Evolutionary conservation across 2,329 filamentous ascomycete genomes (phyloP).

Genomic region (Colletotrichum gigasporum): DNA sequence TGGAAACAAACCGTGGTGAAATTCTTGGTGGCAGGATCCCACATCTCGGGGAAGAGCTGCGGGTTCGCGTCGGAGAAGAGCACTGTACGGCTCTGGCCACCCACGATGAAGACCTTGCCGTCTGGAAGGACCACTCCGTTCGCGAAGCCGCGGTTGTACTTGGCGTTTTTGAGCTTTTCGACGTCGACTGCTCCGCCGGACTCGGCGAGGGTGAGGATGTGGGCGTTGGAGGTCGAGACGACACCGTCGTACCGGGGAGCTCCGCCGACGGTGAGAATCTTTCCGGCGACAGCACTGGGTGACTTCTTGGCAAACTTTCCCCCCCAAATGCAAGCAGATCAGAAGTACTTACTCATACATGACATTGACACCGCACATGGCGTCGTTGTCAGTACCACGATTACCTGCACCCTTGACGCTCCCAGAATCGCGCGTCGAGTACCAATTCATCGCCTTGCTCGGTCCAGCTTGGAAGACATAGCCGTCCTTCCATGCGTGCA

Average conservation of each 20-base stretch:
- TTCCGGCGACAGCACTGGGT: slow-evolving; percentile 64
- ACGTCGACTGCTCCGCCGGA: slow-evolving; percentile 29
- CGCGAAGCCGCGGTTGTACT: slow-evolving; percentile 50
- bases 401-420: slow-evolving; percentile 48
- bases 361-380: slow-evolving; percentile 64
- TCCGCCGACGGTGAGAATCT: slow-evolving; percentile 66
- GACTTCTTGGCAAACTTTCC: too few relatives aligned
- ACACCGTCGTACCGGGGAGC: slow-evolving; percentile 56
- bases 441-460: slow-evolving; percentile 65
- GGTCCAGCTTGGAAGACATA: slow-evolving; percentile 65
- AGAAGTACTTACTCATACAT: too few relatives aligned
- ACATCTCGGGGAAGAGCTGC: slow-evolving; percentile 55
- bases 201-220: slow-evolving; percentile 57
- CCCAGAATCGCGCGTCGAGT: slow-evolving; percentile 53
- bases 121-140: slow-evolving; percentile 57
- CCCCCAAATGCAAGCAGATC: too few relatives aligned
- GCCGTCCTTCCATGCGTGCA: slow-evolving; percentile 52
- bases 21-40: slow-evolving; percentile 49
- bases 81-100: slow-evolving; percentile 52
- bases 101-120: slow-evolving; percentile 55
- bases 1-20: slow-evolving; percentile 44
- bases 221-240: slow-evolving; percentile 52
- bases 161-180: not conserved
- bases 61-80: slow-evolving; percentile 55
- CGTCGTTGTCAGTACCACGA: slow-evolving; percentile 52